Conservation (phyloP, 495 filamentous ascomycete species). For the Cercophora scortea region DNA sequence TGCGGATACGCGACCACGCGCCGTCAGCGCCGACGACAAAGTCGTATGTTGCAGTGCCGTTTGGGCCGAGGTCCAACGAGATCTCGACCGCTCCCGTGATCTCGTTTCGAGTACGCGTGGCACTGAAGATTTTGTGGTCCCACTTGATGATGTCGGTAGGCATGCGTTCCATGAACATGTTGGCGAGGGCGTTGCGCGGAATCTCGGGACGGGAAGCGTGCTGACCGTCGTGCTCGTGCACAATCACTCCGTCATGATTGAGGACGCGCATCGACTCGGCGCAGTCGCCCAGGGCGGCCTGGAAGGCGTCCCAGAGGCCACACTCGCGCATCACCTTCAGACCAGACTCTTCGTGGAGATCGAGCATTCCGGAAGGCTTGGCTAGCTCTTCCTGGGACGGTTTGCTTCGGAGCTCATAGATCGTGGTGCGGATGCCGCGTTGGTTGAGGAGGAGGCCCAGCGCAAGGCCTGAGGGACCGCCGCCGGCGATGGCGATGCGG, state of each 20-base stretch:
- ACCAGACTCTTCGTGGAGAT: slow-evolving; percentile 39
- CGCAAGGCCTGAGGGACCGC: slow-evolving; percentile 46
- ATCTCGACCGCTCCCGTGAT: slow-evolving; percentile 13
- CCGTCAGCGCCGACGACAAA: slow-evolving; percentile 57
- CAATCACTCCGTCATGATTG: slow-evolving; percentile 31
- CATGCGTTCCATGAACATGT: slow-evolving; percentile 31
- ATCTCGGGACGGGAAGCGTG: slow-evolving; percentile 40
- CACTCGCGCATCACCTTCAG: slow-evolving; percentile 34
- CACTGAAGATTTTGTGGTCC: slow-evolving; percentile 29
- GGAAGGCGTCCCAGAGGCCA: slow-evolving; percentile 38
- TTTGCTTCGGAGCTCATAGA: slow-evolving; percentile 36
- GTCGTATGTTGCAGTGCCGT: slow-evolving; percentile 33
- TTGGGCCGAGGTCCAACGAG: slow-evolving; percentile 26
- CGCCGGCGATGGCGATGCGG: slow-evolving; percentile 47
- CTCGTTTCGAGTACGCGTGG: slow-evolving; percentile 1
- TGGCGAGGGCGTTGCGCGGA: slow-evolving; percentile 28
- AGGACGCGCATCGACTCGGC: slow-evolving; percentile 26
- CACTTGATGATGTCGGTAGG: slow-evolving; percentile 36
- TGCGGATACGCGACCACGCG: slow-evolving; percentile 49
- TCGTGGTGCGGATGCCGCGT: slow-evolving; percentile 28
- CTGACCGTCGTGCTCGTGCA: slow-evolving; percentile 25
- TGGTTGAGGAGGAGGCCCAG: slow-evolving; percentile 43
- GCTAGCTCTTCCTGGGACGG: slow-evolving; percentile 24
- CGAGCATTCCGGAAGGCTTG: slow-evolving; percentile 37
- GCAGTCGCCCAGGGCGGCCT: slow-evolving; percentile 23